Conservation (phyloP, 176 grass and related monocot species). For the Oryza glaberrima region DNA sequence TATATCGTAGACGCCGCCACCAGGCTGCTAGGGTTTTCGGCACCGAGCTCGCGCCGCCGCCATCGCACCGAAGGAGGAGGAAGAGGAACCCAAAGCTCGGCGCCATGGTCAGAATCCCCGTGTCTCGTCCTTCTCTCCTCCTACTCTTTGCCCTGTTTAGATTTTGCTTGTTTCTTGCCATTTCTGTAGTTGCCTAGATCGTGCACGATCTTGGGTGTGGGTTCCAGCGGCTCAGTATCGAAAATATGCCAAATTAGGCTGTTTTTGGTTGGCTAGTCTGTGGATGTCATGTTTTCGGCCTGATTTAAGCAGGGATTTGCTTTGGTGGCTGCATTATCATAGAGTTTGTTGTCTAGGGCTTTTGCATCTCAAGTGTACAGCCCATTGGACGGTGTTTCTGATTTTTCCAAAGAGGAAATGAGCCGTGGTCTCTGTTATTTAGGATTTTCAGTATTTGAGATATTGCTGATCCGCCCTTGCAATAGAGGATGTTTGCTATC, state of each 20-base stretch:
- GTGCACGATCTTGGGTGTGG: background rate
- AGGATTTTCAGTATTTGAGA: background rate
- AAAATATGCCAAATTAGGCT: background rate
- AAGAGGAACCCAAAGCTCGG: background rate
- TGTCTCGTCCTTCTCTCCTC: background rate
- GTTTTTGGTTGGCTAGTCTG: background rate
- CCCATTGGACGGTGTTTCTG: background rate
- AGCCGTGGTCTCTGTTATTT: background rate
- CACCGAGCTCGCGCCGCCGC: conserved; percentile 20
- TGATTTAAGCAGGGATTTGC: background rate
- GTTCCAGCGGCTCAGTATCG: background rate
- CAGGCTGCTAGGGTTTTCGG: conserved; percentile 14
- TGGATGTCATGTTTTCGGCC: background rate
- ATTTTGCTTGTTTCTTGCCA: background rate
- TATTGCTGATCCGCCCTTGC: background rate
- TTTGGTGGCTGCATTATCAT: background rate
- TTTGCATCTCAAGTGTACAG: background rate
- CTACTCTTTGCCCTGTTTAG: background rate
- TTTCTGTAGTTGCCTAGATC: background rate
- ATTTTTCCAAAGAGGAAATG: background rate
- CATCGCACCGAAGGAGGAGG: background rate
- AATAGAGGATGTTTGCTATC: background rate
- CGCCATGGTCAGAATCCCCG: conserved; percentile 15
- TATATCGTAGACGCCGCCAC: background rate
- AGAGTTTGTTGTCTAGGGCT: background rate